Base-by-base conservation (phyloP, 306 rosid species). In the Quercus glauca region DNA sequence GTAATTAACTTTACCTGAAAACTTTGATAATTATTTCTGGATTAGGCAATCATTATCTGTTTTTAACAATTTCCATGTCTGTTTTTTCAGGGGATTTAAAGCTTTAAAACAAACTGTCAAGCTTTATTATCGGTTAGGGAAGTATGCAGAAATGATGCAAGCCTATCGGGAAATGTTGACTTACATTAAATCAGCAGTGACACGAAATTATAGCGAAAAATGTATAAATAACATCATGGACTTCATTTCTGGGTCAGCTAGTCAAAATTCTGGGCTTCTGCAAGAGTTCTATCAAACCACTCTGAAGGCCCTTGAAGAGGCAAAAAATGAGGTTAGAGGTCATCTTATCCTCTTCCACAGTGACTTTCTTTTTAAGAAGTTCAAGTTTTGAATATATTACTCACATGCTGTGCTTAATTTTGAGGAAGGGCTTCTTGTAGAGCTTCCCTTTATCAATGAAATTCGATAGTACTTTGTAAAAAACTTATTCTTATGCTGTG, bases 141-240 rank as follows among this genome's bases (percentile, higher is more conserved):
- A 87, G 83, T 93, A 92, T 82, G 93, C 89, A 78, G 96, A 91
- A 87, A 95, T 93, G 99, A 91, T 95, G 99, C 98, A 91, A 73
- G 88, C 99, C 68, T 95, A 93, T 79, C 88, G 98, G 81, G 97
- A 90, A 90, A 95, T 95, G 99, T 87, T 95, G 90, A 91, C 99
- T 23, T 95, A 95, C 86, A 93, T 95, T 78, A 95, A 90, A 80
- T 95, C 99, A 51, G 97, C 98, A 2, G 99, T 92, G 82, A 95
- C 99, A 20, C 88, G 97, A 65, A 95, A 91, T 74, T 95, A 90
- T 76, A 95, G 99, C 78, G 99, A 95, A 83, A 95, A 95, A 82
- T 95, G 99, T 84, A 92, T 95, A 85, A 95, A 95, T 87, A 95
- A 92, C 76, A 91, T 95, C 75, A 95, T 95, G 99, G 99, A 95